Percentiles rank a stretch among this genome's conserved stretches.
These are phyloP conservation scores for Candida khao-thaluensis DNA, from an alignment of 805 yeast genomes.

Conservation along the genomic window DNA sequence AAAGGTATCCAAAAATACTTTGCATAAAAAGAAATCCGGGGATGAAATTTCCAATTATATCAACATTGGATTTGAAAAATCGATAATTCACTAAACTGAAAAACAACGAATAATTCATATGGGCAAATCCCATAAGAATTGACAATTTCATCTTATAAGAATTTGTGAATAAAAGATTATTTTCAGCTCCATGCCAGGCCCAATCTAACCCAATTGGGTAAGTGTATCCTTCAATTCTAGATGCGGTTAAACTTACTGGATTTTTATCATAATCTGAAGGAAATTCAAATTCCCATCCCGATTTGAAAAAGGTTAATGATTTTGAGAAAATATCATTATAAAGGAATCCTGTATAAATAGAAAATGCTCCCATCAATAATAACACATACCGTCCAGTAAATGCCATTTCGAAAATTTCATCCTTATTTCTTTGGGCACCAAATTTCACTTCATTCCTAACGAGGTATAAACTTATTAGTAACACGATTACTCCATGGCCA, in stretches of 20 bases:
- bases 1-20: slow-evolving; percentile 69
- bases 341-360: slow-evolving; percentile 71
- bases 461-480: slow-evolving; percentile 52
- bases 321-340: slow-evolving; percentile 73
- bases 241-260: slow-evolving; percentile 45
- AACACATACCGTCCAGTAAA: slow-evolving; percentile 68
- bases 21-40: slow-evolving; percentile 78
- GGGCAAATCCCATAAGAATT: slow-evolving; percentile 70
- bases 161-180: slow-evolving; percentile 64
- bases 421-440: slow-evolving; percentile 55
- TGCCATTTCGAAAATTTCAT: slow-evolving; percentile 78
- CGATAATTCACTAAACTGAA: slow-evolving; percentile 65
- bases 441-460: slow-evolving; percentile 55
- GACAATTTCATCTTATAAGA: slow-evolving; percentile 79
- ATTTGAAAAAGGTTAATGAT: slow-evolving; percentile 62
- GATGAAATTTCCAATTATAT: slow-evolving; percentile 68
- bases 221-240: slow-evolving; percentile 41
- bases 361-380: slow-evolving; percentile 67
- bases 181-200: slow-evolving; percentile 81
- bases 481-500: slow-evolving; percentile 70
- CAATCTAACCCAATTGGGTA: slow-evolving; percentile 68
- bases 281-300: slow-evolving; percentile 70
- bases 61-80: slow-evolving; percentile 57
- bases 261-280: slow-evolving; percentile 43
- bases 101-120: slow-evolving; percentile 69